Percentiles rank a stretch among this genome's conserved stretches.
These are phyloP conservation scores for Cladophialophora bantiana DNA, from an alignment of 2,329 filamentous ascomycete species.

Conservation along the genomic window DNA sequence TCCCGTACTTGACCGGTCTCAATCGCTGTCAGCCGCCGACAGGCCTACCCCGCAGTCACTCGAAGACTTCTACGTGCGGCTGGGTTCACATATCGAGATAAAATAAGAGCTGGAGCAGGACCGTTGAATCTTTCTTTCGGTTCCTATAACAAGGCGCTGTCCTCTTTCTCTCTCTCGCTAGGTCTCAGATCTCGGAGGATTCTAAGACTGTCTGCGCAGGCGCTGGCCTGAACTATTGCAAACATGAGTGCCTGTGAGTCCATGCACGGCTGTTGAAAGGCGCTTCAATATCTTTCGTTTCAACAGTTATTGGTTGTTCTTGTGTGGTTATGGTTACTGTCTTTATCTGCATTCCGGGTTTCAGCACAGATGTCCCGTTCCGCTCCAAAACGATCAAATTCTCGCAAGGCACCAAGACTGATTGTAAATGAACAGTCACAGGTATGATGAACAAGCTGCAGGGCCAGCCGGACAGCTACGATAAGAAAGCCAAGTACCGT, in stretches of 20 bases:
- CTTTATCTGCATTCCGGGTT: neutral
- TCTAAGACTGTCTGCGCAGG: slow-evolving; percentile 17
- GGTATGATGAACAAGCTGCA: slow-evolving; percentile 95
- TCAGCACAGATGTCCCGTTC: neutral
- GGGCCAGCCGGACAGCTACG: slow-evolving; percentile 96
- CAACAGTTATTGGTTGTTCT: neutral
- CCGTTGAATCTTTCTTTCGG: neutral
- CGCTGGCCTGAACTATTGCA: slow-evolving; percentile 26
- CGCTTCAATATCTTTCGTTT: neutral
- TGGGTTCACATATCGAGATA: slow-evolving; percentile 14
- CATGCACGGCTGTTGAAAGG: neutral
- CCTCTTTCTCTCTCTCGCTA: neutral
- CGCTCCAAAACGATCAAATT: neutral
- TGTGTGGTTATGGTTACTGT: neutral
- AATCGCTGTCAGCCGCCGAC: slow-evolving; percentile 21
- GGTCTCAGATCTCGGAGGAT: slow-evolving; percentile 2
- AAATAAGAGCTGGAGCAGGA: neutral
- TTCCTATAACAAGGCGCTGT: neutral
- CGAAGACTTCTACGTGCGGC: slow-evolving; percentile 18
- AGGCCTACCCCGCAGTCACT: slow-evolving; percentile 25
- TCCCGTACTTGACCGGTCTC: neutral
- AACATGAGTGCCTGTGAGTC: slow-evolving; percentile 38
- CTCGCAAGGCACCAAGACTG: slow-evolving; percentile 19
- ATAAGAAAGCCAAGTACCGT: slow-evolving; percentile 94
- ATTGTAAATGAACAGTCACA: slow-evolving; percentile 65